phyloP scores from a whole-genome alignment of 163 green algal species.

The Dunaliella salina region DNA sequence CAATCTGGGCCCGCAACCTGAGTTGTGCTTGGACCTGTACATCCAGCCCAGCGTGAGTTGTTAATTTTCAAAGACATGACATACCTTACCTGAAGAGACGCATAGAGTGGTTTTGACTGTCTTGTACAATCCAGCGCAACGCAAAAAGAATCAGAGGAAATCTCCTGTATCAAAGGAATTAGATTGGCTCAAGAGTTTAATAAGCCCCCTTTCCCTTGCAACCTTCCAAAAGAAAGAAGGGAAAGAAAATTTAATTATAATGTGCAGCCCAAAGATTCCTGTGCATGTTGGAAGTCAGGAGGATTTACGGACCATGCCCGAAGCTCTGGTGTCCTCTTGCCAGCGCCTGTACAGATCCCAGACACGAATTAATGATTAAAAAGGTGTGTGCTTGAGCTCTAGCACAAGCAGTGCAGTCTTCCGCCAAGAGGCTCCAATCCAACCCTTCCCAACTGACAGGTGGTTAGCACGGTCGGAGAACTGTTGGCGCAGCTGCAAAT shows the following conservation, averaged over 20 bases:
- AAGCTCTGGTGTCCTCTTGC: too few species aligned
- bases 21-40: not conserved
- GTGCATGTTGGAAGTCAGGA: too few species aligned
- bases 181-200: not conserved
- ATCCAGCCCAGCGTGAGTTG: not conserved
- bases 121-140: not conserved
- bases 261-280: too few species aligned
- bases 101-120: not conserved
- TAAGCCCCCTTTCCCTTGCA: not conserved
- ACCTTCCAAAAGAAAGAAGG: not conserved
- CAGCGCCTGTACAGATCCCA: too few species aligned
- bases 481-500: not conserved
- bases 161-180: not conserved
- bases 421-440: not conserved
- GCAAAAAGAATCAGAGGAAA: not conserved
- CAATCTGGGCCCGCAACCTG: not conserved
- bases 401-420: not conserved
- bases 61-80: not conserved
- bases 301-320: too few species aligned
- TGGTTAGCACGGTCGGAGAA: too few species aligned
- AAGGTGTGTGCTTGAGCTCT: not conserved
- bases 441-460: too few species aligned
- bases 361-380: not conserved
- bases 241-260: too few species aligned
- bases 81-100: not conserved